A percentile compares a stretch with the other conserved stretches of the same genome.
Conservation (phyloP, 257 asterid species). For the Solanum peruvianum region DNA sequence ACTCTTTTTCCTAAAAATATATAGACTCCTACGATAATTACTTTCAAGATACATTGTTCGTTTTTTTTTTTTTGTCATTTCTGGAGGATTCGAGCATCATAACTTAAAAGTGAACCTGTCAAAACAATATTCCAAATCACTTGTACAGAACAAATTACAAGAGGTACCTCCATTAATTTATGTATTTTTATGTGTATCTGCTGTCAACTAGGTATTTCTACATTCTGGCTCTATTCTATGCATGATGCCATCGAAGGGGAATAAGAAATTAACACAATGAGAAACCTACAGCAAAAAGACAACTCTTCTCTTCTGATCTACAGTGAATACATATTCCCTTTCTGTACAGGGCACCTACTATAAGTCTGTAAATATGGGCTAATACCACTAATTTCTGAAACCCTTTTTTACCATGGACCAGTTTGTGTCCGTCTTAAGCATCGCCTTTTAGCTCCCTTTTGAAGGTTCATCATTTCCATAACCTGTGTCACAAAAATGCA, state of each 20-base stretch:
- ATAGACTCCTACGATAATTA: background rate
- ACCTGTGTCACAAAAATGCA: slow-evolving; percentile 25
- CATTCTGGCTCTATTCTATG: background rate
- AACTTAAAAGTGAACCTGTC: background rate
- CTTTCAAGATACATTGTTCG: background rate
- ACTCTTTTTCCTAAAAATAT: background rate
- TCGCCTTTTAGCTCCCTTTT: slow-evolving; percentile 42
- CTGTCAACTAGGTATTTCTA: background rate
- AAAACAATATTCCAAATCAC: background rate
- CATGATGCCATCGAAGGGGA: background rate
- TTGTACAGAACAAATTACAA: background rate
- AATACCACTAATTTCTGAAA: background rate
- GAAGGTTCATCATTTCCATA: slow-evolving; percentile 53
- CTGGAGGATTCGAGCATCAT: background rate
- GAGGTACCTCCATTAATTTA: background rate
- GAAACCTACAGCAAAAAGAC: background rate
- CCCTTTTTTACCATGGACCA: slow-evolving; percentile 54
- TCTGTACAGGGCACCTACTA: background rate
- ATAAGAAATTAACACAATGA: background rate
- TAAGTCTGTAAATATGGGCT: background rate
- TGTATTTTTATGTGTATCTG: background rate
- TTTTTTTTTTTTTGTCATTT: background rate
- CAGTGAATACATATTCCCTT: background rate
- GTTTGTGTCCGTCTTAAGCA: slow-evolving; percentile 87
- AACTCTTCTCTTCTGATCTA: background rate